These are phyloP conservation scores for Boletus barrowsii DNA, from an alignment of 768 basidiomycete genomes.

Conservation along the genomic window DNA sequence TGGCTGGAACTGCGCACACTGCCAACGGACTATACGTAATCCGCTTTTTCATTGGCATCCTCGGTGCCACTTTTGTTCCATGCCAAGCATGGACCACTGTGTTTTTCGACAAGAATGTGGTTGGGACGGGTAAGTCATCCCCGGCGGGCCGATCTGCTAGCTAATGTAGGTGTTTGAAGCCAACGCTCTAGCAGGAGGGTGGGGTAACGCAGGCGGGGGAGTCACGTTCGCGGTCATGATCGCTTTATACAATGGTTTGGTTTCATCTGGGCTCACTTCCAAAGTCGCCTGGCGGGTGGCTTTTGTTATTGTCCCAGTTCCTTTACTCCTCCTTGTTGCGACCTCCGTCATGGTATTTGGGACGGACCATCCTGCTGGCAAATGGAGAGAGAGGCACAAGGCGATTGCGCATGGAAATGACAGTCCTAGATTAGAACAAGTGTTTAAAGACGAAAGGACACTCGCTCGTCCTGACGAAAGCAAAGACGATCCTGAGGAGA, in stretches of 20 bases:
- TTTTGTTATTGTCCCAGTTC: conserved; percentile 56
- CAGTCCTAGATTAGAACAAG: not conserved
- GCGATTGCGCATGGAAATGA: not conserved
- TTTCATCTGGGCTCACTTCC: conserved; percentile 34
- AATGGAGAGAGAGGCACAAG: conserved; percentile 9
- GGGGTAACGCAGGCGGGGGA: conserved; percentile 5
- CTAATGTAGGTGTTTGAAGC: not conserved
- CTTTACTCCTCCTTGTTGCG: conserved; percentile 46
- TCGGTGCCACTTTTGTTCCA: conserved; percentile 60
- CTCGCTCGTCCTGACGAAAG: not conserved
- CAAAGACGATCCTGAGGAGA: conserved; percentile 17
- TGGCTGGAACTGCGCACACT: conserved; percentile 33
- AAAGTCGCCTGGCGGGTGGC: conserved; percentile 52
- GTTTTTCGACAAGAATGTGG: conserved; percentile 53
- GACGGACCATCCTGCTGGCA: conserved; percentile 9
- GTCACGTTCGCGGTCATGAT: conserved; percentile 8
- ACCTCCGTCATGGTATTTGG: conserved; percentile 1
- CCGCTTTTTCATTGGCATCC: conserved; percentile 59
- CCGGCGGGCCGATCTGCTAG: not conserved
- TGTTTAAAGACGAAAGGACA: conserved; percentile 11
- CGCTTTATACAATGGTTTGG: conserved; percentile 39
- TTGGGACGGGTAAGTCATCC: conserved; percentile 32
- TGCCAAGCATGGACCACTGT: conserved; percentile 60
- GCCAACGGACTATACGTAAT: conserved; percentile 41
- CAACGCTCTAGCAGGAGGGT: conserved; percentile 2